Evolutionary conservation across 257 asterid species (phyloP).

Genomic region (Phtheirospermum japonicum): DNA sequence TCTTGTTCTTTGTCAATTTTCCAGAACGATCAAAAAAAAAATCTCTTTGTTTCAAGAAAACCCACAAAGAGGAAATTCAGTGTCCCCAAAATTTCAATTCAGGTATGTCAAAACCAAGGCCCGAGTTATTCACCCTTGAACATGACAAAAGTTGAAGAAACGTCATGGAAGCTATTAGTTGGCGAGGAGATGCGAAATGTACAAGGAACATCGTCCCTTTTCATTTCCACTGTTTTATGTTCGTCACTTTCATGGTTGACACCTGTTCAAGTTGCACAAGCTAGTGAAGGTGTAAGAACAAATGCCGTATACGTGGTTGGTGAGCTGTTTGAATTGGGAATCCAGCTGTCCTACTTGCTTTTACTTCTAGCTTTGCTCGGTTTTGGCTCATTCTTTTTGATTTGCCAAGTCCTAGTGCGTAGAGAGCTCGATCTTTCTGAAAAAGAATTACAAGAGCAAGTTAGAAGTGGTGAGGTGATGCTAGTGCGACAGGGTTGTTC

Average conservation of each 20-base stretch:
- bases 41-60: conserved; percentile 33
- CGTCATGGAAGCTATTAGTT: conserved; percentile 32
- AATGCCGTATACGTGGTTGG: conserved; percentile 75
- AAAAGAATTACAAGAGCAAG: conserved; percentile 97
- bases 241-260: conserved; percentile 54
- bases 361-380: conserved; percentile 88
- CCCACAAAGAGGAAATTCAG: conserved; percentile 38
- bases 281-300: conserved; percentile 50
- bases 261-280: conserved; percentile 58
- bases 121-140: conserved; percentile 30
- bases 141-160: conserved; percentile 38
- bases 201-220: conserved; percentile 32
- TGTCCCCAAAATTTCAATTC: conserved; percentile 40
- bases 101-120: conserved; percentile 42
- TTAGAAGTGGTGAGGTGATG: conserved; percentile 98
- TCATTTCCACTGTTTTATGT: conserved; percentile 40
- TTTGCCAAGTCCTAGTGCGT: conserved; percentile 94
- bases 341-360: conserved; percentile 93
- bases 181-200: conserved; percentile 34
- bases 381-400: conserved; percentile 71
- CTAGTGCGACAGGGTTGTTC: conserved; percentile 75
- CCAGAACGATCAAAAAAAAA: conserved; percentile 23
- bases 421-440: conserved; percentile 99
- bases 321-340: conserved; percentile 90
- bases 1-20: conserved; percentile 29